Evolutionary conservation across 2,329 filamentous ascomycete species (phyloP).

Genomic region (Botryotinia convoluta): DNA sequence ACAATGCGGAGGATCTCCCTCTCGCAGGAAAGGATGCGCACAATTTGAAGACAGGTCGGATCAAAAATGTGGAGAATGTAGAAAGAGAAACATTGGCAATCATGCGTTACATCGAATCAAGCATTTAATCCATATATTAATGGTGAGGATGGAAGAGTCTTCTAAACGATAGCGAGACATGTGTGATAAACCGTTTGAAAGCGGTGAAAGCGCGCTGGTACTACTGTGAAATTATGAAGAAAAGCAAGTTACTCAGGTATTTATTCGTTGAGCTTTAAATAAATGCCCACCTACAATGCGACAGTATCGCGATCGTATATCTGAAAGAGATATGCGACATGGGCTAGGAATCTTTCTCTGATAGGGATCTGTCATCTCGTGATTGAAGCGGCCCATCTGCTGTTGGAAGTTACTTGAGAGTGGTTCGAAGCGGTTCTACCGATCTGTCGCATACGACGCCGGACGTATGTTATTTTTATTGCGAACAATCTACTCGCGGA

Average conservation of each 20-base stretch:
- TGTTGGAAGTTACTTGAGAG: neutral
- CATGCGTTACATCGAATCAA: neutral
- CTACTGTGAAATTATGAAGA: neutral
- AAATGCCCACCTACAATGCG: neutral
- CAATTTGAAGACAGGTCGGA: neutral
- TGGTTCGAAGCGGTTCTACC: neutral
- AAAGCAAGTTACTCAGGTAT: neutral
- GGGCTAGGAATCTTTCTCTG: neutral
- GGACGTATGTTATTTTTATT: neutral
- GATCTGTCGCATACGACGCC: neutral
- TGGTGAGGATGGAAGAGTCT: neutral
- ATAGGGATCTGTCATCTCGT: neutral
- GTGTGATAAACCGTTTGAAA: neutral
- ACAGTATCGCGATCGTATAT: neutral
- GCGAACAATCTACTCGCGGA: neutral
- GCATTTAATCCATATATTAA: neutral
- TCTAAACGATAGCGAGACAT: neutral
- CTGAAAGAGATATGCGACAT: neutral
- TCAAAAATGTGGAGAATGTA: neutral
- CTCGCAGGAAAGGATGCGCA: neutral
- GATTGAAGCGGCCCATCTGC: neutral
- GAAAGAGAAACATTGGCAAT: neutral
- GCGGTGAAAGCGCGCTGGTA: neutral
- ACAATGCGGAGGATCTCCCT: neutral
- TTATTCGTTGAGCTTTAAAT: neutral